Evolutionary conservation across 169 alveolate species (phyloP), one percentile per base, ranked within the genome.

Genomic region (Plasmodium sp.): DNA sequence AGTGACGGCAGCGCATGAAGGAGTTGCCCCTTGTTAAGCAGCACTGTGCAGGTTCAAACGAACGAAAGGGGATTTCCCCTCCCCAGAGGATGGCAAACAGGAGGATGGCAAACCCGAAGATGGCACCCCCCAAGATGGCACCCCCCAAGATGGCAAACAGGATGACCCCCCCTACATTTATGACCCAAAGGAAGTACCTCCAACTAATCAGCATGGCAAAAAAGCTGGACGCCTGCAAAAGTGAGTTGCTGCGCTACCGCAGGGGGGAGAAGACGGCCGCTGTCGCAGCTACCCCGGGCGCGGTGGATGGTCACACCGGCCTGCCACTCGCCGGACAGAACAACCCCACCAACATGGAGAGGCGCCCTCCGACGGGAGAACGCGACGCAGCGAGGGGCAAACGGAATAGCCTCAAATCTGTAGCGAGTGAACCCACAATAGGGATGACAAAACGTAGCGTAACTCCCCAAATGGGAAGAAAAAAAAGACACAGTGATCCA

Each of bases 201-300:
- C 71, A 74, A 33, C n/a, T 85, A 10, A 18, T 85, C 34, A 43
- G 67, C 72, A 22, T 85, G 62, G 85, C 85, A 12, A 85, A 77
- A 74, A 43, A 85, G 18, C 27, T 56, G 36, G 54, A 85, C 1
- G 18, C 58, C 33, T 85, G 93, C 41, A 84, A 85, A 39, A 74
- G 56, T 34, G 85, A 85, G 62, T 18, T 85, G n/a, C 34, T 85
- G 36, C 22, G 67, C 51, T 81, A 81, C 36, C 34, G 54, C 34
- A 71, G 67, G 62, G 48, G 18, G 14, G 84, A 85, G 18, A 45
- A 22, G 27, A 81, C 18, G 3, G 56, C 56, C n/a, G 7, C 27
- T 80, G n/a, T 3, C 4, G 18, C 84, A 14, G 14, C 39, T 80
- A 6, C 56, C 22, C 9, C 3, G 62, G 62, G 62, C 27, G 27